Evolutionary conservation across 805 yeast species (phyloP).

Genomic region (Saccharomycopsis selenospora): DNA sequence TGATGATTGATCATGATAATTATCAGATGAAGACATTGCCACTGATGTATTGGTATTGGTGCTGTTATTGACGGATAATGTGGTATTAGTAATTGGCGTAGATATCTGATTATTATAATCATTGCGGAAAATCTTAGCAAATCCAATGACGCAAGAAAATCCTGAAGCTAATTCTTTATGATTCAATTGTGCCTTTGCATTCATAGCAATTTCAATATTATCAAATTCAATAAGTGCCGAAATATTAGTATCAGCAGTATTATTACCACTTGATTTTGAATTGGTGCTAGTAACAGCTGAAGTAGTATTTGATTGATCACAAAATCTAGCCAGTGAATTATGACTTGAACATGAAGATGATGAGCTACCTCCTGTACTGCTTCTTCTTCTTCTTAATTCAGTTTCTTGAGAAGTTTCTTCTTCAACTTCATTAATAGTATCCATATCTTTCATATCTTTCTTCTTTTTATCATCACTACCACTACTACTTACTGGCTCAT

Average conservation of each 20-base stretch:
- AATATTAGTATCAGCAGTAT: constrained; percentile 29
- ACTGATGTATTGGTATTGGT: constrained; percentile 28
- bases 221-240: constrained; percentile 67
- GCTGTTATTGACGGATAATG: constrained; percentile 30
- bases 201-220: constrained; percentile 66
- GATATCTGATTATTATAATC: too few species aligned
- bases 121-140: constrained; percentile 56
- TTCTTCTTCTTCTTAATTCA: constrained; percentile 1
- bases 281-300: too few species aligned
- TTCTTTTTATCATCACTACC: not conserved
- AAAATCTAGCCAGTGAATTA: too few species aligned
- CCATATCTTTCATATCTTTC: not conserved
- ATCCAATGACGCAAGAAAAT: constrained; percentile 66
- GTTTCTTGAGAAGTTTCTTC: constrained; percentile 3
- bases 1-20: constrained; percentile 24
- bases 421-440: constrained; percentile 11
- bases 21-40: constrained; percentile 29
- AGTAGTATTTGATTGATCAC: too few species aligned
- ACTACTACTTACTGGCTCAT: not conserved
- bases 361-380: not conserved
- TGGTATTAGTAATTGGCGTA: too few species aligned
- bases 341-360: constrained; percentile 16
- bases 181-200: constrained; percentile 68
- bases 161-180: constrained; percentile 82
- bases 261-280: too few species aligned